Base-by-base conservation (phyloP, 139 green algal genomes). In the Limnomonas spitsbergensis region DNA sequence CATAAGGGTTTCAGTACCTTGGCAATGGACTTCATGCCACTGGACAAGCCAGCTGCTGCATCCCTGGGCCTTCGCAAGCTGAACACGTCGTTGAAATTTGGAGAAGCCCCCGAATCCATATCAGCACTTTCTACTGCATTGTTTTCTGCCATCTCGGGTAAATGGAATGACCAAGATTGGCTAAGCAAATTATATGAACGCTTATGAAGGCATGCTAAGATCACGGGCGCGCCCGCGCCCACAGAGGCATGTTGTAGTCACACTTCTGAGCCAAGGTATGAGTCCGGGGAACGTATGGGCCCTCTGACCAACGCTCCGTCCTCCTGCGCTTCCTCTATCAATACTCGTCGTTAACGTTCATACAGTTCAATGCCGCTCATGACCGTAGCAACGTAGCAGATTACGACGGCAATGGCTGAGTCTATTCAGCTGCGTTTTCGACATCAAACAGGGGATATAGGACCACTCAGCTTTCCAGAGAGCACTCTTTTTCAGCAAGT, bases 61-160 rank as follows among this genome's bases (percentile, higher is more conserved):
- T 91, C 86, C 26, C 77, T 77, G 0, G 88, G 90, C 9, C 88
- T 82, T 4, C 81, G 52, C 27, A 95, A 80, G 3, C 81, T 86
- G 76, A 95, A 93, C 4, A 94, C 88, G 32, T 92, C 92, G 39
- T 81, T 80, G 26, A 92, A 90, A 76, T 92, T 73, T 0, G 85
- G 53, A 14, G 77, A 47, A 52, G 69, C 9, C 24, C 9, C 29
- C 9, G n/a, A 20, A 34, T 72, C 26, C 29, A 38, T 20, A 39
- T 72, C 29, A 20, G n/a, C 24, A 38, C 29, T 72, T 34, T 32
- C 27, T 72, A 24, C 29, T 20, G 31, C 4, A 54, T 52, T 54
- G 7, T 75, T 75, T 52, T 75, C 35, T 72, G 36, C 7, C 32
- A 72, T 72, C 37, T 3, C 32, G 24, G n/a, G n/a, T n/a, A n/a